Evolutionary conservation across 495 filamentous ascomycete genomes (phyloP), one percentile per base, ranked within the genome.

Genomic region (Annulohypoxylon bovei): DNA sequence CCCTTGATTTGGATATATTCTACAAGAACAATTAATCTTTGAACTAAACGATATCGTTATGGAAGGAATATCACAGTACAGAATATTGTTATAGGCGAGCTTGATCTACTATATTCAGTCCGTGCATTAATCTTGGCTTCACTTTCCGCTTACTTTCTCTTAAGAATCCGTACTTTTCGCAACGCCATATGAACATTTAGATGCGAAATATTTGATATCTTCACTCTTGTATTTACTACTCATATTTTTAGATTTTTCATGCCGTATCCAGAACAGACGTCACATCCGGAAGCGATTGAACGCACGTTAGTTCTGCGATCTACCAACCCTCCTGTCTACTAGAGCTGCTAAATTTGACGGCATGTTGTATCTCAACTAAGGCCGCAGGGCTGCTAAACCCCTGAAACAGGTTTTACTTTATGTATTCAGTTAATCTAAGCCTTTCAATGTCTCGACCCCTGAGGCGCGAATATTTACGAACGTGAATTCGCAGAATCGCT

Each of bases 1-100:
- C 91, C 12, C 74, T 97, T 74, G 89, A 95, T 80, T 76, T 90
- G 52, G 82, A 80, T 28, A 0, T 88, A 14, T 92, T 95, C 28
- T 25, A 50, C 20, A 46, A 44, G 4, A 49, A 49, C 6, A 18
- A 16, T 23, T 11, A 35, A 23, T 33, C 18, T 27, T 7, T 14
- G 11, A 42, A 20, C 7, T 42, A 16, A 16, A 42, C 20, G 39
- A 47, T 23, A 18, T 47, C 44, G 23, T 47, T 12, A 8, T 14
- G 44, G 3, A 47, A 11, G 6, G 22, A 18, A 25, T 25, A 47
- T 47, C 8, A 1, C 5, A 12, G 22, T 25, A 25, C 9, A 47
- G 4, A 14, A 25, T 47, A 47, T 47, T 14, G 20, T 12, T 14
- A 25, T 47, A 47, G 2, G 39, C n/a, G 39, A 42, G 39, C 39